A percentile compares a stretch with the other conserved stretches of the same genome.
Evolutionary conservation across 1,139 yeast species (phyloP).

Genomic region (Pichia sp.): DNA sequence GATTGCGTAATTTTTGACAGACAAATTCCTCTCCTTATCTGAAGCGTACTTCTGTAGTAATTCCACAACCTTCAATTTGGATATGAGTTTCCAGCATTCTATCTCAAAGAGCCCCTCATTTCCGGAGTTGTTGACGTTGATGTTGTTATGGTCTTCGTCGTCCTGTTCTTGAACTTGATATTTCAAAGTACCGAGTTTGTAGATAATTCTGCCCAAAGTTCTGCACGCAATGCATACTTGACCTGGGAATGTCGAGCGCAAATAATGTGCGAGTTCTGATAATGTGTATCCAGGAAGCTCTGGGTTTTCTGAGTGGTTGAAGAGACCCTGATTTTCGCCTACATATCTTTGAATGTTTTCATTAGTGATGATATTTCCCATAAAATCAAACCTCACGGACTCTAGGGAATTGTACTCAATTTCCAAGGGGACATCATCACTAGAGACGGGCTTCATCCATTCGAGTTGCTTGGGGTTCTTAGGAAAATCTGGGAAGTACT

Average conservation of each 20-base stretch:
- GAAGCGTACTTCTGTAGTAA: conserved; percentile 68
- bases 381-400: conserved; percentile 80
- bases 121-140: conserved; percentile 23
- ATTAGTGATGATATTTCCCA: conserved; percentile 63
- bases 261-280: conserved; percentile 69
- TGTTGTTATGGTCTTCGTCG: conserved; percentile 32
- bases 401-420: conserved; percentile 52
- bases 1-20: conserved; percentile 77
- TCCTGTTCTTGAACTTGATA: conserved; percentile 33
- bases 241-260: conserved; percentile 73
- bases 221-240: conserved; percentile 85
- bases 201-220: conserved; percentile 79
- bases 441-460: conserved; percentile 69
- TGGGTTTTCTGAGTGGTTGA: conserved; percentile 88
- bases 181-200: conserved; percentile 64
- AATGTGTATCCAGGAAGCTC: conserved; percentile 89
- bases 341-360: conserved; percentile 31
- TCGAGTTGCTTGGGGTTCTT: conserved; percentile 73
- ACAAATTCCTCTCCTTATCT: conserved; percentile 55
- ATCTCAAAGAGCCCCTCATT: conserved; percentile 40
- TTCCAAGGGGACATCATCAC: conserved; percentile 29
- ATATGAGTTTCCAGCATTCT: conserved; percentile 71
- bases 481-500: conserved; percentile 86
- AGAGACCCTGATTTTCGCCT: conserved; percentile 58
- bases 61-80: conserved; percentile 60